Base-by-base conservation (phyloP, 306 rosid species). In the Gynostemma pentaphyllum region DNA sequence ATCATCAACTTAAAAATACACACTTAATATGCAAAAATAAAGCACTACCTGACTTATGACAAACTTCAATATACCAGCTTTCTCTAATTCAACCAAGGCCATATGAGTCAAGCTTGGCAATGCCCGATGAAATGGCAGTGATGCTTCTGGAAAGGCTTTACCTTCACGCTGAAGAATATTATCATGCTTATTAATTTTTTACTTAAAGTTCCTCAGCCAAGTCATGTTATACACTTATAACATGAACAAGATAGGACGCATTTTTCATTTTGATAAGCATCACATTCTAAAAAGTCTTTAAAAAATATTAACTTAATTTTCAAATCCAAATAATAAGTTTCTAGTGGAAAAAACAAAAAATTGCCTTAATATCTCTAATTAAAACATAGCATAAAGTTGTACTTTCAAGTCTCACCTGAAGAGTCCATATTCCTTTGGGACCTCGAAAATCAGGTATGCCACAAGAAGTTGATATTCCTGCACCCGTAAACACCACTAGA, bases 381-480 rank as follows among this genome's bases (percentile, higher is more conserved):
- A 59, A 1, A 36, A 3, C 21, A 11, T 37, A 50, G 26, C 21
- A 56, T 1, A 40, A 6, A 14, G 49, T 56, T 36, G 59, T 27
- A 39, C 57, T 73, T 29, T 47, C 28, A 65, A 70, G 42, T 49
- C 70, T 70, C 78, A 80, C 96, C 95, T 92, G 99, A 72, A 92
- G 95, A 0, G 99, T 92, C 96, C 96, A 92, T 72, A 92, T 88
- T 74, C 99, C 99, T 72, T 81, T 92, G 55, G 96, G 99, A 72
- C 96, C 99, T 71, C 99, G 87, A 69, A 92, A 92, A 76, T 92
- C 99, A 46, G 99, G 99, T 76, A 92, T 88, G 63, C 99, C 99
- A 74, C 96, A 82, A 69, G 99, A 84, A 66, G 99, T 92, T 59
- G 99, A 92, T 73, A 92, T 88, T 75, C 99, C 99, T 37, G 96